Conservation (phyloP, 768 basidiomycete species). For the Russula foetens region DNA sequence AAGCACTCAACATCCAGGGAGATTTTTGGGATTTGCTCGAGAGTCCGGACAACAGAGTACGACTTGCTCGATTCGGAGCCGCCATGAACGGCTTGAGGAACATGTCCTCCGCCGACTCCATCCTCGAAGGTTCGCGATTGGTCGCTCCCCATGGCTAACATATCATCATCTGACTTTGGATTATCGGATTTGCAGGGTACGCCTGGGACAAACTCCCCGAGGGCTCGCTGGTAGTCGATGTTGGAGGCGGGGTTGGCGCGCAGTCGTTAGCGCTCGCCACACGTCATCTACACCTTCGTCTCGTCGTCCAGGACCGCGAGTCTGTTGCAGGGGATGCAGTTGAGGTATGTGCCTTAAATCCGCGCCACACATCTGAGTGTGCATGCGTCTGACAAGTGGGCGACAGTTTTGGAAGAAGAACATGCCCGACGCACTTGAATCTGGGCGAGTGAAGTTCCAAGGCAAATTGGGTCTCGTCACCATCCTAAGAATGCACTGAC, state of each 20-base stretch:
- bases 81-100: background rate
- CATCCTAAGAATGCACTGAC: background rate
- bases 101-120: background rate
- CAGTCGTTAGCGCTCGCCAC: background rate
- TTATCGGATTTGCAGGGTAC: background rate
- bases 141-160: too few species aligned
- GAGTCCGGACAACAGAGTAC: too few species aligned
- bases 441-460: background rate
- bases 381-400: background rate
- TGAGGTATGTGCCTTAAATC: background rate
- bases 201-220: background rate
- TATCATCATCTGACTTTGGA: background rate
- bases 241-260: too few species aligned
- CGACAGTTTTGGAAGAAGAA: background rate
- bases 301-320: slow-evolving; percentile 3
- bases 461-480: background rate
- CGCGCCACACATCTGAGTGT: too few species aligned
- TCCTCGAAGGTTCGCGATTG: background rate
- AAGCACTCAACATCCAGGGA: background rate
- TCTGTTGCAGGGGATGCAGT: too few species aligned
- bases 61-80: background rate
- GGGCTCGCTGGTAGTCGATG: slow-evolving; percentile 1
- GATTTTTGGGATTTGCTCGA: background rate
- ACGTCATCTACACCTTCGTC: background rate
- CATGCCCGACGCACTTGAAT: background rate